Evolutionary conservation across 2,329 filamentous ascomycete species (phyloP).

Genomic region (Colletotrichum falcatum): DNA sequence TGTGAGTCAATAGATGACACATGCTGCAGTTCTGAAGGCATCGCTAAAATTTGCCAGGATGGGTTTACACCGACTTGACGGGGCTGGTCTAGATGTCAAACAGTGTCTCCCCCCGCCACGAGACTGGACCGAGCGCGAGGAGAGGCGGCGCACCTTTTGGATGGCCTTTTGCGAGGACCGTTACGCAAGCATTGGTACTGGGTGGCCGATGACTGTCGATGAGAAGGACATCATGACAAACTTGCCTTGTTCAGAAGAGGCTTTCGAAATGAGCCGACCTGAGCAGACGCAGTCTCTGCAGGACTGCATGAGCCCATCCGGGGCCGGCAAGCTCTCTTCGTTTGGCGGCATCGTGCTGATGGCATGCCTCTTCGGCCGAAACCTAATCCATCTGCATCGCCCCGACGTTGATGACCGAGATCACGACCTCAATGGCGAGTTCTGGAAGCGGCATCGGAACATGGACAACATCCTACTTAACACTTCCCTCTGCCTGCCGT

Average conservation of each 20-base stretch:
- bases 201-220: conserved; percentile 95
- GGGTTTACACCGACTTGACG: conserved; percentile 88
- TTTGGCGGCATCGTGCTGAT: conserved; percentile 86
- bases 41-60: conserved; percentile 71
- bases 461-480: conserved; percentile 93
- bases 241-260: conserved; percentile 85
- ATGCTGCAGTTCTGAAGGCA: background rate
- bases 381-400: conserved; percentile 90
- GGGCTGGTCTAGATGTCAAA: conserved; percentile 86
- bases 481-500: conserved; percentile 85
- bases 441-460: conserved; percentile 92
- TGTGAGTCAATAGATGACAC: conserved; percentile 63
- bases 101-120: conserved; percentile 87
- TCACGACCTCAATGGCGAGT: conserved; percentile 89
- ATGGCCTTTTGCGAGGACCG: conserved; percentile 91
- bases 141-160: conserved; percentile 94
- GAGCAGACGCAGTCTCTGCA: conserved; percentile 77
- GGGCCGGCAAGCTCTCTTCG: conserved; percentile 79
- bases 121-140: conserved; percentile 95
- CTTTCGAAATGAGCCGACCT: conserved; percentile 83
- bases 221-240: conserved; percentile 92
- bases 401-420: conserved; percentile 85
- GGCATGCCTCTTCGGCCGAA: conserved; percentile 91
- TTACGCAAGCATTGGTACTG: conserved; percentile 95
- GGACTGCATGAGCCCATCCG: conserved; percentile 77